These are phyloP conservation scores for Cladophialophora psammophila DNA, from an alignment of 2,329 filamentous ascomycete genomes.

Conservation along the genomic window DNA sequence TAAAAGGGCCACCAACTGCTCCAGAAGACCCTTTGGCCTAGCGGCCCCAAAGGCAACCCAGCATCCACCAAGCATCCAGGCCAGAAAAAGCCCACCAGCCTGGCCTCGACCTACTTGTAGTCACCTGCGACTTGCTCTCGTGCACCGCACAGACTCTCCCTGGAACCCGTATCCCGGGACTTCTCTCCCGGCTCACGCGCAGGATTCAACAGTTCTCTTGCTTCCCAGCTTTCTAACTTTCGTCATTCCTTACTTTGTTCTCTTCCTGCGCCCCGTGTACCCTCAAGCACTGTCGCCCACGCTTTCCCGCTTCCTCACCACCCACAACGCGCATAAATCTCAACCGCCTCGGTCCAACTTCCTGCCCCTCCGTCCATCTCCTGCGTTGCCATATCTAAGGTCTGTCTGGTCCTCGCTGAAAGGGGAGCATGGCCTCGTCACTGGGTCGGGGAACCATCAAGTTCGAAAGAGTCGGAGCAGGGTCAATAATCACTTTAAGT, in stretches of 20 bases:
- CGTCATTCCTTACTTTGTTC: constrained; percentile 14
- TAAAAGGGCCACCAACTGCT: background rate
- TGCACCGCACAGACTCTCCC: background rate
- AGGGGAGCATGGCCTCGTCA: constrained; percentile 25
- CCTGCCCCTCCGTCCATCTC: background rate
- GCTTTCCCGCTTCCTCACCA: background rate
- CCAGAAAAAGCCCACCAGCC: background rate
- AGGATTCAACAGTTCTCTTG: constrained; percentile 6
- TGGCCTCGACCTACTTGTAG: background rate
- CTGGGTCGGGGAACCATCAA: background rate
- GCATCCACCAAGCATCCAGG: too few relatives aligned
- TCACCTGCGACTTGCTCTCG: background rate
- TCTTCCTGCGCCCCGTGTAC: background rate
- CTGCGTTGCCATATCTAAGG: constrained; percentile 7
- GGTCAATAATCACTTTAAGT: constrained; percentile 3
- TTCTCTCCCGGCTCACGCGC: background rate
- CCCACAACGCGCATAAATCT: background rate
- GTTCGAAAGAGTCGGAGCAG: constrained; percentile 29
- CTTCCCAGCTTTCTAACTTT: constrained; percentile 3
- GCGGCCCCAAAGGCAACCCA: too few relatives aligned
- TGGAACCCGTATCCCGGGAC: background rate
- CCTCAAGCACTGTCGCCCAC: background rate
- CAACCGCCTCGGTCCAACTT: background rate
- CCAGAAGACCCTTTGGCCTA: background rate
- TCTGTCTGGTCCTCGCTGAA: constrained; percentile 10